Conservation (phyloP, 2,329 filamentous ascomycete species). For the Penicillium sp. region DNA sequence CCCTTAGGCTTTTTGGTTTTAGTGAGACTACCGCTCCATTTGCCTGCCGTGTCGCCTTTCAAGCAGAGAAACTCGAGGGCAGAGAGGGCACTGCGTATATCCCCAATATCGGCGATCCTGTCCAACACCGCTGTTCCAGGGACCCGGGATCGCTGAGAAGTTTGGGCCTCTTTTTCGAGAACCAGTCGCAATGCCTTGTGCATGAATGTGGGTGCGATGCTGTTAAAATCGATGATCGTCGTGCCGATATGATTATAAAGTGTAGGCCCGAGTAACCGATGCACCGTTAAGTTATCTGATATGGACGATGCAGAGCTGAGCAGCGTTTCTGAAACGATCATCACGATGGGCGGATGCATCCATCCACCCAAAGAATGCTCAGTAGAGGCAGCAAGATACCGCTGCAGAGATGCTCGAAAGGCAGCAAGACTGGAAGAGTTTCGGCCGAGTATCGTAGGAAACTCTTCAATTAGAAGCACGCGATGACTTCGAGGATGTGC, state of each 20-base stretch:
- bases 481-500: slow-evolving; percentile 40
- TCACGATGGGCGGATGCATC: slow-evolving; percentile 71
- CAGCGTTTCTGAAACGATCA: slow-evolving; percentile 89
- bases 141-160: slow-evolving; percentile 72
- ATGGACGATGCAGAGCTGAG: slow-evolving; percentile 81
- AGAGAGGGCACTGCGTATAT: slow-evolving; percentile 89
- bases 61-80: slow-evolving; percentile 90
- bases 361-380: slow-evolving; percentile 50
- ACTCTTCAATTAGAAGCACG: slow-evolving; percentile 77
- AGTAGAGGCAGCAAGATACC: slow-evolving; percentile 70
- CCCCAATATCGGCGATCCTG: slow-evolving; percentile 79
- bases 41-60: slow-evolving; percentile 71
- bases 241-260: slow-evolving; percentile 80
- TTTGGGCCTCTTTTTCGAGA: slow-evolving; percentile 80
- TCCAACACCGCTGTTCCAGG: slow-evolving; percentile 79
- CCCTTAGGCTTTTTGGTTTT: slow-evolving; percentile 66
- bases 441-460: slow-evolving; percentile 72
- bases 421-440: slow-evolving; percentile 66
- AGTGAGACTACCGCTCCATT: slow-evolving; percentile 73
- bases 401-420: slow-evolving; percentile 74
- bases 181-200: slow-evolving; percentile 80
- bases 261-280: slow-evolving; percentile 83
- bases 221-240: slow-evolving; percentile 86
- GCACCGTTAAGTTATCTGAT: slow-evolving; percentile 88
- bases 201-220: slow-evolving; percentile 82